Evolutionary conservation across 2,329 filamentous ascomycete genomes (phyloP).

Genomic region (Fusarium sp.): DNA sequence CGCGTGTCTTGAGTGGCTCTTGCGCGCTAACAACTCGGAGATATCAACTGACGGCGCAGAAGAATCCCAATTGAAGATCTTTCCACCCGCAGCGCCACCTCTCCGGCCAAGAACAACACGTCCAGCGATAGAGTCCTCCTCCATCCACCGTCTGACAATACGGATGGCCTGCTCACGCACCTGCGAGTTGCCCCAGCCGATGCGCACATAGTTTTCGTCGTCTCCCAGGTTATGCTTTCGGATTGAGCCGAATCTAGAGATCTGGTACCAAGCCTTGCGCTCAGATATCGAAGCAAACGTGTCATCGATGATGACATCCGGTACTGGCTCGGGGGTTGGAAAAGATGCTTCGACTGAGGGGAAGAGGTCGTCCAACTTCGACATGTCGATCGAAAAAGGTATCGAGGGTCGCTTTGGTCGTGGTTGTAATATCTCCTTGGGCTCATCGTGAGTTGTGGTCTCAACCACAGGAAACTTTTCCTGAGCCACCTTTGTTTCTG

Average conservation of each 20-base stretch:
- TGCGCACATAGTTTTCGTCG: conserved; percentile 69
- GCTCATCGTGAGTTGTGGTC: neutral
- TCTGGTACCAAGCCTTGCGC: conserved; percentile 73
- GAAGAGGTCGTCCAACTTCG: conserved; percentile 50
- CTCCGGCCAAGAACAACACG: conserved; percentile 55
- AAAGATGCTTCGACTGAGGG: conserved; percentile 39
- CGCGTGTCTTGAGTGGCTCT: conserved; percentile 40
- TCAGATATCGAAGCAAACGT: conserved; percentile 66
- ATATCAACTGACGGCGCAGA: conserved; percentile 63
- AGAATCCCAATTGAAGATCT: conserved; percentile 72
- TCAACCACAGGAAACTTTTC: neutral
- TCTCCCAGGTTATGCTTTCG: conserved; percentile 67
- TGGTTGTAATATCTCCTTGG: neutral
- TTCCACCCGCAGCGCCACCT: conserved; percentile 55
- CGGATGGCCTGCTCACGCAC: conserved; percentile 66
- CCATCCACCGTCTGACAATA: conserved; percentile 74
- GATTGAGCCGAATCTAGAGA: conserved; percentile 70
- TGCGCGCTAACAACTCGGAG: conserved; percentile 48
- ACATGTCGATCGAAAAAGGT: conserved; percentile 49
- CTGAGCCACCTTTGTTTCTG: neutral
- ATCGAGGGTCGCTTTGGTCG: conserved; percentile 20
- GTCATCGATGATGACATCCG: conserved; percentile 63
- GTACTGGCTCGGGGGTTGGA: conserved; percentile 50
- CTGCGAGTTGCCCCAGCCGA: conserved; percentile 68
- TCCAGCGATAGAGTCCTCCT: conserved; percentile 70